Conservation (phyloP, 305 asterid species). For the Fraxinus sp. region DNA sequence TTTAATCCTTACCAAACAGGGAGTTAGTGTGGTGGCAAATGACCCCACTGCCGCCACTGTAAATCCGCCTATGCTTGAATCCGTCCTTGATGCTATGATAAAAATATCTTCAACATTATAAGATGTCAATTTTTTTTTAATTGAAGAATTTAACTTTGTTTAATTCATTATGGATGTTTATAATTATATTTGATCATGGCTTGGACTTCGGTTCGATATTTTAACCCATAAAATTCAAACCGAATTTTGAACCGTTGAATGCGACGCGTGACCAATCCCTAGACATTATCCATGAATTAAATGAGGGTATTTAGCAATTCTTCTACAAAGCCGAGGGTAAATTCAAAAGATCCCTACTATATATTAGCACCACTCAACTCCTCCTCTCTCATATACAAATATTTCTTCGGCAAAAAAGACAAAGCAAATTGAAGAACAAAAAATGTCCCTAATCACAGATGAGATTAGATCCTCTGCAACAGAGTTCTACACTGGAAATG, state of each 20-base stretch:
- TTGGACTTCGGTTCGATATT: neutral
- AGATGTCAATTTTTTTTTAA: no score
- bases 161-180: neutral
- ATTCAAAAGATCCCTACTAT: neutral
- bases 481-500: slow-evolving; percentile 71
- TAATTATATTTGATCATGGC: no score
- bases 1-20: no score
- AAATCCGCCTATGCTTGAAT: no score
- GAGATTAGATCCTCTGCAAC: slow-evolving; percentile 69
- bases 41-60: no score
- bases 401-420: neutral
- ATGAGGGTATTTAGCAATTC: neutral
- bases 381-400: slow-evolving; percentile 5
- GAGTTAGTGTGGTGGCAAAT: no score
- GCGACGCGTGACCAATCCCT: neutral
- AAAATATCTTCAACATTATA: no score
- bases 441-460: slow-evolving; percentile 56
- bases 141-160: neutral
- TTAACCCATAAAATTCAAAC: neutral
- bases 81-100: no score
- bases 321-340: slow-evolving; percentile 5
- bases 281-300: no score
- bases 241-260: neutral
- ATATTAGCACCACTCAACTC: slow-evolving; percentile 2
- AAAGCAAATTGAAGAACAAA: neutral